A percentile compares a stretch with the other conserved stretches of the same genome.
Evolutionary conservation across 208 protist genomes (phyloP).

Genomic region (Tritrichomonas musculus): DNA sequence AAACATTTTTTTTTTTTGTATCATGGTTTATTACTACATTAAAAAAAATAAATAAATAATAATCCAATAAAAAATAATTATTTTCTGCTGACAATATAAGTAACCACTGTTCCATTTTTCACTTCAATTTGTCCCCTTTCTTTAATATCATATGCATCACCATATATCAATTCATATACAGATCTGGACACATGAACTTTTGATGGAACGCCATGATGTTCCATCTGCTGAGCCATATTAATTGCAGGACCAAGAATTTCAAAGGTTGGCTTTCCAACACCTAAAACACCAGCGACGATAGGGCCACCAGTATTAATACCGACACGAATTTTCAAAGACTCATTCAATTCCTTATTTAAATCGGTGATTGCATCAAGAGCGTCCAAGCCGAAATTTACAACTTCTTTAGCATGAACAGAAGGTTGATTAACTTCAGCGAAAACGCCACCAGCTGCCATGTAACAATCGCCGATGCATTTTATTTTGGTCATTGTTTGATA

Average conservation of each 20-base stretch:
- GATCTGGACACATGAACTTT: not conserved
- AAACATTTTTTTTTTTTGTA: too few relatives aligned
- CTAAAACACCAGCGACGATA: not conserved
- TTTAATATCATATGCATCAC: not conserved
- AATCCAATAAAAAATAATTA: too few relatives aligned
- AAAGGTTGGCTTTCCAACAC: not conserved
- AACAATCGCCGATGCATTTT: constrained; percentile 19
- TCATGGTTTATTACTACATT: too few relatives aligned
- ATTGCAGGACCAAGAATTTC: constrained; percentile 16
- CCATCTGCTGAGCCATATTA: constrained; percentile 20
- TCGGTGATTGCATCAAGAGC: not conserved
- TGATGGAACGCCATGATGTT: not conserved
- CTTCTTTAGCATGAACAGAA: not conserved
- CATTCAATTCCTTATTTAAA: not conserved
- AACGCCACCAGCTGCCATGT: constrained; percentile 21
- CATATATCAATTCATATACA: constrained; percentile 14
- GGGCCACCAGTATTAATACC: constrained; percentile 26
- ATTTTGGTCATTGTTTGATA: not conserved
- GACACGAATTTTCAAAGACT: not conserved
- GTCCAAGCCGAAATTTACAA: not conserved
- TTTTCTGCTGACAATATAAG: not conserved
- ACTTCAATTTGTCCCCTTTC: not conserved
- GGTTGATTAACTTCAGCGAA: not conserved
- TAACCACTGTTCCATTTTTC: not conserved
- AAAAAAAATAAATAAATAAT: too few relatives aligned